Conservation (phyloP, 352 stramenopile genomes). For the Phytophthora macrochlamydospora region DNA sequence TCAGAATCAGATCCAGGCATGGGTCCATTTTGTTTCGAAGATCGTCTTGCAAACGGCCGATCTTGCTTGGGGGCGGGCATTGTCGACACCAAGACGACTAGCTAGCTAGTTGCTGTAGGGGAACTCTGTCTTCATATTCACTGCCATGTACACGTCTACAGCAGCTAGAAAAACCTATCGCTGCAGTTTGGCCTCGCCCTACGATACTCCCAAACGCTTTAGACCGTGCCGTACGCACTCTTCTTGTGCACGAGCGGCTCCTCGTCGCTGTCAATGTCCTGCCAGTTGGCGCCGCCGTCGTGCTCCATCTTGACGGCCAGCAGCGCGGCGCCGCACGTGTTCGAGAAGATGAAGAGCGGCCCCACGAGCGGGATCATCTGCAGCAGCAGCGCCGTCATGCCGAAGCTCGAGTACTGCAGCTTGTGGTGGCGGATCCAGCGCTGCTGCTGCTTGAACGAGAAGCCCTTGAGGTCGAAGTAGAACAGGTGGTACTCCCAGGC, state of each 20-base stretch:
- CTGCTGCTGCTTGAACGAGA: constrained; percentile 53
- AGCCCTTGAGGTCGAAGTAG: constrained; percentile 63
- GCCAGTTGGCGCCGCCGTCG: constrained; percentile 36
- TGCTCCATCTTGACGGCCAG: constrained; percentile 63
- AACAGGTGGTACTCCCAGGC: constrained; percentile 64
- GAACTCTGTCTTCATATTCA: too few relatives aligned
- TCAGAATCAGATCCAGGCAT: too few relatives aligned
- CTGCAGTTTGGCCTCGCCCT: neutral
- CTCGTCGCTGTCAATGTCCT: constrained; percentile 32
- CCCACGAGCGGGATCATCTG: constrained; percentile 64
- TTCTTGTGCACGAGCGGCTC: constrained; percentile 22
- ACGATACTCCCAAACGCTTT: constrained; percentile 1
- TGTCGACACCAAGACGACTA: too few relatives aligned
- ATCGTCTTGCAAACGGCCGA: too few relatives aligned
- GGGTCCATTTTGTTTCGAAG: too few relatives aligned
- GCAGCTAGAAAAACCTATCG: neutral
- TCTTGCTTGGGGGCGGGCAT: too few relatives aligned
- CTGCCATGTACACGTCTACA: too few relatives aligned
- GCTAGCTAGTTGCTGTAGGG: too few relatives aligned
- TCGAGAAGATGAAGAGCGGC: constrained; percentile 64
- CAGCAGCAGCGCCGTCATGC: constrained; percentile 57
- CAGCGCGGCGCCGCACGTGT: constrained; percentile 61
- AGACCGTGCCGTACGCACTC: constrained; percentile 30
- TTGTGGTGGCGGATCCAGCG: constrained; percentile 44
- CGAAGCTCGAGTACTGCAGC: constrained; percentile 56